Evolutionary conservation across 2,329 filamentous ascomycete genomes (phyloP).

Genomic region (Aspergillus udagawae): DNA sequence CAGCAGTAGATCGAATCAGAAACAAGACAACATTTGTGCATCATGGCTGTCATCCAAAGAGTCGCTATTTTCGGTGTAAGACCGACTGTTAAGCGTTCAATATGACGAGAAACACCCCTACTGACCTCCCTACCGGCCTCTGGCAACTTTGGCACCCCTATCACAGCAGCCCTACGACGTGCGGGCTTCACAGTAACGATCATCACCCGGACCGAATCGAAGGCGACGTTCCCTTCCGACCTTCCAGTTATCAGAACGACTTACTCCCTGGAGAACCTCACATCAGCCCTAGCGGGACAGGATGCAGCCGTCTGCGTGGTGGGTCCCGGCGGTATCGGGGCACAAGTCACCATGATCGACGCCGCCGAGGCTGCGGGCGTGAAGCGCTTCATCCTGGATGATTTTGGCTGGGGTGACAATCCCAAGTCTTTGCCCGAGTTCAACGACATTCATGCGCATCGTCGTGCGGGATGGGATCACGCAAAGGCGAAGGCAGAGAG

Average conservation of each 20-base stretch:
- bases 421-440: background rate
- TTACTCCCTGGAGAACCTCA: slow-evolving; percentile 37
- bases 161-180: slow-evolving; percentile 1
- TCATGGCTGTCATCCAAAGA: background rate
- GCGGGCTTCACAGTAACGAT: slow-evolving; percentile 4
- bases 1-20: background rate
- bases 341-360: slow-evolving; percentile 53
- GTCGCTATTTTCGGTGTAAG: slow-evolving; percentile 8
- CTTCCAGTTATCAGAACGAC: slow-evolving; percentile 1
- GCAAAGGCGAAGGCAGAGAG: background rate
- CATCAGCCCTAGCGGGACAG: slow-evolving; percentile 47
- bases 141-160: slow-evolving; percentile 9
- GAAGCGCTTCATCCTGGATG: slow-evolving; percentile 58
- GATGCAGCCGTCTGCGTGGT: slow-evolving; percentile 54
- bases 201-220: slow-evolving; percentile 3
- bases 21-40: background rate
- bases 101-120: background rate
- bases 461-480: slow-evolving; percentile 1
- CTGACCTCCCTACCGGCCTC: slow-evolving; percentile 1
- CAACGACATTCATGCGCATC: background rate
- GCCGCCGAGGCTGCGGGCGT: slow-evolving; percentile 59
- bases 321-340: slow-evolving; percentile 35
- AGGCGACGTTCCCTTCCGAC: background rate
- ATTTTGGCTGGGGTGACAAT: slow-evolving; percentile 40
- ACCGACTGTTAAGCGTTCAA: background rate